Base-by-base conservation (phyloP, 139 green algal species). In the Astrephomene gubernaculifera region DNA sequence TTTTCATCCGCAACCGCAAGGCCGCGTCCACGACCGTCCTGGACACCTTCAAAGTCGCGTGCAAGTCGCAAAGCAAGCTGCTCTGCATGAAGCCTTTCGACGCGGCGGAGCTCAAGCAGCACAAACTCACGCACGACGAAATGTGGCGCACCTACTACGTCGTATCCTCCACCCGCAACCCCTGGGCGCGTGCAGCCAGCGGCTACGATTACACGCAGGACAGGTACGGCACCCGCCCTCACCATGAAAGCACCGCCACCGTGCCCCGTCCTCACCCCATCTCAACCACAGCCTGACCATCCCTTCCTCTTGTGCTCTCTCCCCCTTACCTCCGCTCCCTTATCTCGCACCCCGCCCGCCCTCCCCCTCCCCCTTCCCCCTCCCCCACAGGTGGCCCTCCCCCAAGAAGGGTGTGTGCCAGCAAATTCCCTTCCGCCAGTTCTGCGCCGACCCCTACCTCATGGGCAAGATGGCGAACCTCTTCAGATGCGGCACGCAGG, bases 1-100 rank as follows among this genome's bases (percentile, higher is more conserved):
- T 86, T 1, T 86, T 86, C 49, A 86, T 86, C 45, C 79, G 79
- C 33, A 86, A 86, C 79, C 79, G 79, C 65, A 86, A 86, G 36
- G 64, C 79, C 4, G 79, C 79, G 1, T 79, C 65, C 65, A 86
- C 79, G 9, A 86, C 79, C 2, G 79, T 86, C 45, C 65, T 86
- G 35, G 79, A 86, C 52, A 68, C 45, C 2, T 86, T 86, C 65
- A 86, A 86, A 36, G 79, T 71, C 10, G 79, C 65, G 0, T 86
- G 79, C 65, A 86, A 86, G 65, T 35, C 35, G 4, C 79, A 86
- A 49, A 43, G 7, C 10, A 54, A 33, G 45, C 45, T 68, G 33
- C 53, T 79, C 9, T 86, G 79, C 79, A 78, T 86, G 79, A 14
- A 31, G 79, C 79, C 79, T 0, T 78, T 79, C 33, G 33, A 35